phyloP scores from a whole-genome alignment of 106 monocot genomes.

The Dendrobium huoshanense region DNA sequence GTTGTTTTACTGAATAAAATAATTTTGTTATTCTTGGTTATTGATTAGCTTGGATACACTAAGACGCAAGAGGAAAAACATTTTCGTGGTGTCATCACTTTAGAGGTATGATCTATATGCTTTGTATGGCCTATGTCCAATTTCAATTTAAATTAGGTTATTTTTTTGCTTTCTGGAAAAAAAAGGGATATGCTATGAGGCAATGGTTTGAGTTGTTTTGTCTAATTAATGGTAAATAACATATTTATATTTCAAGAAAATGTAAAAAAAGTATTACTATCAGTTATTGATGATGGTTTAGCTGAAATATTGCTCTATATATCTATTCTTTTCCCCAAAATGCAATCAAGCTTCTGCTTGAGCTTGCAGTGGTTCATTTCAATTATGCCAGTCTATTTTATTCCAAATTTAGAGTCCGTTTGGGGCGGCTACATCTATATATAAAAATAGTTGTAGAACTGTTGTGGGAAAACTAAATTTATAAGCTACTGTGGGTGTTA shows the following conservation, averaged over 20 bases:
- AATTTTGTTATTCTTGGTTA: not conserved
- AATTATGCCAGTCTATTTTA: not conserved
- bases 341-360: not conserved
- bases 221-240: not conserved
- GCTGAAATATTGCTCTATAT: not conserved
- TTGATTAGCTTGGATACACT: constrained; percentile 81
- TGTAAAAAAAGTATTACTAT: not conserved
- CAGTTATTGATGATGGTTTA: not conserved
- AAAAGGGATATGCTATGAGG: not conserved
- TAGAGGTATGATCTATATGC: constrained; percentile 49
- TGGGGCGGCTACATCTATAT: too few relatives aligned
- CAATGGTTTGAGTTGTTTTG: not conserved
- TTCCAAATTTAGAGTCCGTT: not conserved
- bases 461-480: too few relatives aligned
- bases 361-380: not conserved
- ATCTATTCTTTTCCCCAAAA: not conserved
- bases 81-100: constrained; percentile 84
- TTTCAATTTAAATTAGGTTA: not conserved
- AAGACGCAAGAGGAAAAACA: constrained; percentile 95
- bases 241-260: not conserved
- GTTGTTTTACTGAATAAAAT: not conserved
- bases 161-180: not conserved
- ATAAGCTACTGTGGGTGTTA: too few relatives aligned
- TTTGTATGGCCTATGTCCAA: not conserved
- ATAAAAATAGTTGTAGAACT: too few relatives aligned